Evolutionary conservation across 2,329 filamentous ascomycete genomes (phyloP), one percentile per base, ranked within the genome.

Genomic region (Volutella citrinella): DNA sequence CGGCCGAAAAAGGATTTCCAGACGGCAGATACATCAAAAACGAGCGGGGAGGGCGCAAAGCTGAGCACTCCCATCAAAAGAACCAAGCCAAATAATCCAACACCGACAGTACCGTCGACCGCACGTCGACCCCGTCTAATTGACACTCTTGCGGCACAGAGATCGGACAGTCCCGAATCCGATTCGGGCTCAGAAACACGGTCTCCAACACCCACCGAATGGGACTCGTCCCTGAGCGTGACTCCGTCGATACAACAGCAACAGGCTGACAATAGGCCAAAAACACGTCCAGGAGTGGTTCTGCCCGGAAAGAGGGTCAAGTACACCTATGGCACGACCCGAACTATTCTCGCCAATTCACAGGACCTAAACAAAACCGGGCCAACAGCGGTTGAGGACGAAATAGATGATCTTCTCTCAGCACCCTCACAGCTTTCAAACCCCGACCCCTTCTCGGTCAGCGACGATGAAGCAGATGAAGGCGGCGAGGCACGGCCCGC

Each of bases 401-500:
- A 54, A 7, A 27, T 48, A 12, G 51, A 50, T 19, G 37, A 47
- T 8, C 36, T 50, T n/a, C 27, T 52, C 2, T 51, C 54, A 8
- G 46, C 46, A 8, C 48, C 51, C 2, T 44, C 41, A 6, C 38
- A 40, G 15, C 46, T 52, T 18, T 40, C 38, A 19, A 51, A 49
- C 10, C 41, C 49, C 2, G 48, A 50, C 13, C 46, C 45, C 7
- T 57, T 57, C 21, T 45, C 46, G 16, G 43, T 51, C 23, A 44
- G 50, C 8, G 45, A 48, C n/a, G 56, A 57, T 10, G 51, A 54
- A 6, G 39, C 45, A 13, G 70, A 71, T 6, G 54, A 57, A 11
- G 63, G 68, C 3, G 61, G 66, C 15, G 64, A 66, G 12, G 48
- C 61, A 14, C 69, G 66, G 27, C 67, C 70, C 13, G 72, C 73